A percentile compares a stretch with the other conserved stretches of the same genome.
These are phyloP conservation scores for Aspergillus eucalypticola DNA, from an alignment of 2,329 filamentous ascomycete genomes.

Conservation along the genomic window DNA sequence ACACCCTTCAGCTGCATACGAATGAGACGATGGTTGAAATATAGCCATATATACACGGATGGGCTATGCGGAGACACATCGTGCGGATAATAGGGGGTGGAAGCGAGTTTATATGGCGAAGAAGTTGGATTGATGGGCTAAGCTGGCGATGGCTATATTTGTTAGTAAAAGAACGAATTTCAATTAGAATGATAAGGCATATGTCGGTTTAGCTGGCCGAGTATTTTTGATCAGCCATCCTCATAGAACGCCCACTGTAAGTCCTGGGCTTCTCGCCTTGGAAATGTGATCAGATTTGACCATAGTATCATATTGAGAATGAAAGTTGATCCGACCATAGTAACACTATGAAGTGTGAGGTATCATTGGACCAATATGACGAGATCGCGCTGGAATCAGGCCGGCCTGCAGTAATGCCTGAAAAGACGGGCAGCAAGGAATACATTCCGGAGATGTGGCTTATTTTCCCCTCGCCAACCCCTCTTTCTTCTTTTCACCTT, in stretches of 20 bases:
- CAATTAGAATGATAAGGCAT: no score
- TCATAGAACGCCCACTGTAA: no score
- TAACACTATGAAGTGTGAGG: no score
- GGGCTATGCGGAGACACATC: background rate
- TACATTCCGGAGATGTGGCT: background rate
- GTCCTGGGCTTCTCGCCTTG: no score
- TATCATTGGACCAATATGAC: no score
- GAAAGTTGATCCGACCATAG: no score
- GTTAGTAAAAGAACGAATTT: background rate
- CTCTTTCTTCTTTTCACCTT: background rate
- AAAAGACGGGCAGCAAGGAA: background rate
- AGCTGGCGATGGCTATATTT: background rate
- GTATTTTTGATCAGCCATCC: no score
- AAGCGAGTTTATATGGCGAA: background rate
- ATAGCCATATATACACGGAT: background rate
- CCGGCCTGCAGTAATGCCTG: background rate
- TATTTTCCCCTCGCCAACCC: background rate
- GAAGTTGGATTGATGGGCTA: background rate
- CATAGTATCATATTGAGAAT: no score
- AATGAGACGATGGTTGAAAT: background rate
- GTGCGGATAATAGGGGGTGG: background rate
- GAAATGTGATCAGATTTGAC: no score
- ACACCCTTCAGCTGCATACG: background rate
- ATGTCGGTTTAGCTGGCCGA: no score
- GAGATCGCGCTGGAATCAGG: background rate